A percentile compares a stretch with the other conserved stretches of the same genome.
phyloP scores from a whole-genome alignment of 2,329 filamentous ascomycete genomes.

The Ceratocystis papillata region DNA sequence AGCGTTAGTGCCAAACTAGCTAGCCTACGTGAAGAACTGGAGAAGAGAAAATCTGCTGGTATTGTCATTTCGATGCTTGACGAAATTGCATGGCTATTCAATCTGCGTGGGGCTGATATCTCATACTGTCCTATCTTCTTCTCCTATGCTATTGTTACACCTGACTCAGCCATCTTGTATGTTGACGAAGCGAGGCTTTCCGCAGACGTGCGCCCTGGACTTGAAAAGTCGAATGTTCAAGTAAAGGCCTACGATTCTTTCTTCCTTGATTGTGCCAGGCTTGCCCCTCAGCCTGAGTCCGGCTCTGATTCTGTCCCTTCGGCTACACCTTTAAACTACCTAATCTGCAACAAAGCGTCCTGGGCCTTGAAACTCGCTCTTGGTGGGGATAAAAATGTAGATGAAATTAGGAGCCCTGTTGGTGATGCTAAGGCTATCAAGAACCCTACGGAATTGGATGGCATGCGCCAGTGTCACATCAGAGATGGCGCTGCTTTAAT shows the following conservation, averaged over 20 bases:
- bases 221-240: constrained; percentile 56
- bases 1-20: constrained; percentile 69
- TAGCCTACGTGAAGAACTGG: constrained; percentile 79
- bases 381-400: constrained; percentile 73
- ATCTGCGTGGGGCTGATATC: constrained; percentile 87
- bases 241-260: constrained; percentile 75
- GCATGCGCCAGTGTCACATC: constrained; percentile 89
- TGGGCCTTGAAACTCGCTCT: constrained; percentile 85
- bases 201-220: constrained; percentile 55
- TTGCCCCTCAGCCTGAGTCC: constrained; percentile 40
- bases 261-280: constrained; percentile 61
- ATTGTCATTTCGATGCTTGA: constrained; percentile 92
- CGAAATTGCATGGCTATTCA: constrained; percentile 98
- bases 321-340: constrained; percentile 50
- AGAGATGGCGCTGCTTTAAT: constrained; percentile 83
- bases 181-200: constrained; percentile 70
- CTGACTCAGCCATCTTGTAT: constrained; percentile 66
- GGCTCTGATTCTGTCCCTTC: constrained; percentile 30
- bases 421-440: constrained; percentile 90
- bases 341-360: constrained; percentile 79
- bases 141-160: constrained; percentile 83
- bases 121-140: constrained; percentile 98
- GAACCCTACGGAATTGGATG: constrained; percentile 76
- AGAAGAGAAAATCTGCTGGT: constrained; percentile 77
- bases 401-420: constrained; percentile 78